Base-by-base conservation (phyloP, 345 rosid genomes). In the Clausena lansium region DNA sequence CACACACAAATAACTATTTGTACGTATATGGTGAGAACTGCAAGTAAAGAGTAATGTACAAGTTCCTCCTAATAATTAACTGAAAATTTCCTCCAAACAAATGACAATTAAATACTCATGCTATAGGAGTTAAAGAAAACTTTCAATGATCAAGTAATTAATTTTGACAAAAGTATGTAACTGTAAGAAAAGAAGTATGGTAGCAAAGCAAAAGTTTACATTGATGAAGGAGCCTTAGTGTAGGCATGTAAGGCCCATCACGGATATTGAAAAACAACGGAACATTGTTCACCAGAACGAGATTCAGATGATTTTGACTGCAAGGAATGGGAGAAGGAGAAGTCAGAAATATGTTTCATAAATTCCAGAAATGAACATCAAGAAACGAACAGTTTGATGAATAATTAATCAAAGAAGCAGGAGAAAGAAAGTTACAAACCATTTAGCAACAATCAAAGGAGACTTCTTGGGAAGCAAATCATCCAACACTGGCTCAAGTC, bases 241-340 rank as follows among this genome's bases (percentile, higher is more conserved):
- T 97, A 77, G 99, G 99, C 99, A 97, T 97, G 85, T 97, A 97
- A 67, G 98, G 98, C 67, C 99, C 98, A 20, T 94, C 98, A 36
- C 98, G 95, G 79, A 97, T 85, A 79, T 95, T 94, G 88, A 97
- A 97, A 85, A 97, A 97, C 79, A 94, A 81, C 2, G 99, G 98
- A 61, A 97, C 96, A 77, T 83, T 93, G 85, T 94, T 94, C 87
- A 94, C 96, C 86, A 93, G 77, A 71, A 97, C 97, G 81, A 97
- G 85, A 80, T 94, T 94, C 84, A 97, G 79, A 87, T 97, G 99
- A 84, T 97, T 93, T 76, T 90, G 99, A 83, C 99, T 97, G 93
- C 87, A 92, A 28, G 61, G 58, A 33, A 60, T 15, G 28, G 47
- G 69, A 22, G 24, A 67, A 75, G 75, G 65, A 52, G 52, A 55